Evolutionary conservation across 2,329 filamentous ascomycete species (phyloP).

Genomic region (Penicillium sp.): DNA sequence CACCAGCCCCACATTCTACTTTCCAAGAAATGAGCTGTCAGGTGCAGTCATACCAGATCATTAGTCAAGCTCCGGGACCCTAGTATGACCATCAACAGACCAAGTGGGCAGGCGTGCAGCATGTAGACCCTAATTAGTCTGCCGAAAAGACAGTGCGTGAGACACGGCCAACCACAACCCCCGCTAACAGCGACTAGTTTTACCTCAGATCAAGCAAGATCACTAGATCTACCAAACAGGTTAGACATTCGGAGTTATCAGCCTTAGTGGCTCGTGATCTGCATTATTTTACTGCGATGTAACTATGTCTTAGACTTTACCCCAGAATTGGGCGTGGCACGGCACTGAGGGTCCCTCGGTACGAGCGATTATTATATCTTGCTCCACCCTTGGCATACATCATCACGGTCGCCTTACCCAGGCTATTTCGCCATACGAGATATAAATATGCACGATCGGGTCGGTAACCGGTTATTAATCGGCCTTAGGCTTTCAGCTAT

Average conservation of each 20-base stretch:
- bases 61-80: not conserved
- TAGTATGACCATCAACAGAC: not conserved
- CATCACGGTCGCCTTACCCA: not conserved
- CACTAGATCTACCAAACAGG: not conserved
- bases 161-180: not conserved
- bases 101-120: not conserved
- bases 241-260: not conserved
- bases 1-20: not conserved
- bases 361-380: not conserved
- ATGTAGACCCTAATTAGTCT: not conserved
- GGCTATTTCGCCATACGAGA: not conserved
- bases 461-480: not conserved
- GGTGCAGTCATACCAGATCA: not conserved
- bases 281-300: not conserved
- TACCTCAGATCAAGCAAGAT: not conserved
- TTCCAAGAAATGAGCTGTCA: not conserved
- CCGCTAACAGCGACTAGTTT: not conserved
- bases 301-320: conserved; percentile 4
- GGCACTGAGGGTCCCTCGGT: not conserved
- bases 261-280: not conserved
- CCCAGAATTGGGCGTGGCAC: conserved; percentile 1
- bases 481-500: not conserved
- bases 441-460: not conserved
- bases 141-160: not conserved
- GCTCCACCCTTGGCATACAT: not conserved